A percentile compares a stretch with the other conserved stretches of the same genome.
These are phyloP conservation scores for Yamadazyma triangularis DNA, from an alignment of 1,139 yeast genomes.

Conservation along the genomic window DNA sequence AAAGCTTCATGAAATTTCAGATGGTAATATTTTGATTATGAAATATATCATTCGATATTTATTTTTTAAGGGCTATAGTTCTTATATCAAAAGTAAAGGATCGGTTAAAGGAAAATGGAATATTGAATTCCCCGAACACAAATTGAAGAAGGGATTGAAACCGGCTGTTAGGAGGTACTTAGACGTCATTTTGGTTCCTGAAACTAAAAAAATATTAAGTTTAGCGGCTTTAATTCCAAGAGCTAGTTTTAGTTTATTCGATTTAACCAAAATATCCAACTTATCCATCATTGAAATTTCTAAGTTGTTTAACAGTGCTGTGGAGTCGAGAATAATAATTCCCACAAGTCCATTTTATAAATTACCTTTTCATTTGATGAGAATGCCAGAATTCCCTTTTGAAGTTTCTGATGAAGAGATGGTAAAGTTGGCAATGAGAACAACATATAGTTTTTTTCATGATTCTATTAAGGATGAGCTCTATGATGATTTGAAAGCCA, in stretches of 20 bases:
- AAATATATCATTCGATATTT: slow-evolving; percentile 9
- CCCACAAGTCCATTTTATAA: slow-evolving; percentile 46
- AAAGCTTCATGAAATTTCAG: slow-evolving; percentile 5
- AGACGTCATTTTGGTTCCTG: neutral
- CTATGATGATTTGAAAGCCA: slow-evolving; percentile 19
- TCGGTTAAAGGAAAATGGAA: slow-evolving; percentile 10
- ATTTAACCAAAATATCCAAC: slow-evolving; percentile 36
- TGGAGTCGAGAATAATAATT: slow-evolving; percentile 27
- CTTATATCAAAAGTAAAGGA: slow-evolving; percentile 7
- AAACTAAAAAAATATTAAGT: slow-evolving; percentile 21
- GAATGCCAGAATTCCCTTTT: slow-evolving; percentile 21
- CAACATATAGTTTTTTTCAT: slow-evolving; percentile 33
- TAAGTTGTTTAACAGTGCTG: slow-evolving; percentile 29
- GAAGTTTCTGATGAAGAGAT: slow-evolving; percentile 32
- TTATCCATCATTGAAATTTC: slow-evolving; percentile 22
- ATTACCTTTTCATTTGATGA: slow-evolving; percentile 40
- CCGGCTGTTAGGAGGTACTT: neutral
- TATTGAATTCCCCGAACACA: slow-evolving; percentile 1
- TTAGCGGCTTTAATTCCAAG: slow-evolving; percentile 43
- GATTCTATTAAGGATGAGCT: slow-evolving; percentile 28
- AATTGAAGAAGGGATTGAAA: neutral
- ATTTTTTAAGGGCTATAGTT: slow-evolving; percentile 7
- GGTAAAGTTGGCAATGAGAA: slow-evolving; percentile 30
- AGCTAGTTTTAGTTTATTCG: slow-evolving; percentile 41
- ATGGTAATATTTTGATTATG: slow-evolving; percentile 16